Conservation (phyloP, 441 rosid species). For the Arabidopsis hybrid region DNA sequence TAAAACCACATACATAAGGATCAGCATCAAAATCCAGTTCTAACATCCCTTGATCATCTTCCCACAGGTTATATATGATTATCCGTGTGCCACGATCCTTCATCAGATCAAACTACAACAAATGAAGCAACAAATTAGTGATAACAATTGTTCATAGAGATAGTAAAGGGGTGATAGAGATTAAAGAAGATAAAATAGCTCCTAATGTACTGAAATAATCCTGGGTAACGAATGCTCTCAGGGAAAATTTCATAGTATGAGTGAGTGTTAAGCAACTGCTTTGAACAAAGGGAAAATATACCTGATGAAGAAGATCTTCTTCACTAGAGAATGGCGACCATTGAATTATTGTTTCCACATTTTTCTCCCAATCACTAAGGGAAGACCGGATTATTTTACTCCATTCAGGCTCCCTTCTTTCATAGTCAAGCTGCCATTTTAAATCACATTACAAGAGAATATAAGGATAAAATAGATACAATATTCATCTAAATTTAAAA, state of each 20-base stretch:
- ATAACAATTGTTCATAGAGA: slow-evolving; percentile 3
- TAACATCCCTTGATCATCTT: slow-evolving; percentile 80
- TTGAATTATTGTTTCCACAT: slow-evolving; percentile 67
- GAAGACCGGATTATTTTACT: slow-evolving; percentile 62
- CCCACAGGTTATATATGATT: slow-evolving; percentile 93
- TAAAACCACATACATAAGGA: slow-evolving; percentile 55
- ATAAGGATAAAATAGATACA: slow-evolving; percentile 19
- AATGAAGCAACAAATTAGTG: slow-evolving; percentile 27
- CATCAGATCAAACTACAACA: slow-evolving; percentile 64
- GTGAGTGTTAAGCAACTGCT: slow-evolving; percentile 9
- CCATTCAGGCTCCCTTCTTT: slow-evolving; percentile 66
- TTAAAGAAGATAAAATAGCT: slow-evolving; percentile 10
- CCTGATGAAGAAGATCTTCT: slow-evolving; percentile 84
- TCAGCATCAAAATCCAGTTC: slow-evolving; percentile 90
- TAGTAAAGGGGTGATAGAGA: slow-evolving; percentile 3
- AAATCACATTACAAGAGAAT: slow-evolving; percentile 36
- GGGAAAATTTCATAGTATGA: neutral
- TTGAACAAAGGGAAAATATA: slow-evolving; percentile 37
- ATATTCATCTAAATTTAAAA: neutral
- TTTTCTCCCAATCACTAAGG: slow-evolving; percentile 67
- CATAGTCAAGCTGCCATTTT: slow-evolving; percentile 78
- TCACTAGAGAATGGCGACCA: slow-evolving; percentile 93
- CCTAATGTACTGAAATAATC: neutral
- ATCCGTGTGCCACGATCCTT: slow-evolving; percentile 81
- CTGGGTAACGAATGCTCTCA: neutral